These are phyloP conservation scores for Penicillium malachiteum DNA, from an alignment of 495 filamentous ascomycete species.

Conservation along the genomic window DNA sequence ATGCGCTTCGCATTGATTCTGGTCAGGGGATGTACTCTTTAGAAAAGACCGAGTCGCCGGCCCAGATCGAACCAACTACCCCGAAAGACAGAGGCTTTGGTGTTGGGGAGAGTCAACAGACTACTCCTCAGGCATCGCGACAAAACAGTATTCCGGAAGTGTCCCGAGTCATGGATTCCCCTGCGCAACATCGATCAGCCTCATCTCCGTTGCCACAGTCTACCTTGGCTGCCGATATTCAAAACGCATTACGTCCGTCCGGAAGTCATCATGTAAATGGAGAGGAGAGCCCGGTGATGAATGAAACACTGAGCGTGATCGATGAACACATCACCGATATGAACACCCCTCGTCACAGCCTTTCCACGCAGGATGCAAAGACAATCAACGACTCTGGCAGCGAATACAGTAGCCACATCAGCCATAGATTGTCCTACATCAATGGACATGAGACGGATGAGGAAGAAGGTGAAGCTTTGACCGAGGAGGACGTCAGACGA, in stretches of 20 bases:
- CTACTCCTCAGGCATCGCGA: constrained; percentile 49
- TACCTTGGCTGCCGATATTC: constrained; percentile 42
- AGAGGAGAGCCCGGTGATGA: constrained; percentile 81
- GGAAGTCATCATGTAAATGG: constrained; percentile 43
- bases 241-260: constrained; percentile 47
- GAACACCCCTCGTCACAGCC: constrained; percentile 66
- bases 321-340: constrained; percentile 98
- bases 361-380: constrained; percentile 49
- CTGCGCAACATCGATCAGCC: constrained; percentile 38
- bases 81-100: constrained; percentile 20
- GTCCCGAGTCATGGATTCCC: constrained; percentile 21
- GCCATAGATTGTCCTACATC: constrained; percentile 81
- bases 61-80: constrained; percentile 22
- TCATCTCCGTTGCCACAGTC: constrained; percentile 44
- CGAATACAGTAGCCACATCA: constrained; percentile 80
- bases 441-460: constrained; percentile 86
- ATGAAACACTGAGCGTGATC: constrained; percentile 95
- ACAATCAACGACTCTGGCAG: constrained; percentile 79
- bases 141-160: constrained; percentile 41
- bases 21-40: constrained; percentile 7
- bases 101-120: constrained; percentile 37
- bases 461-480: constrained; percentile 55
- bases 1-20: constrained; percentile 8
- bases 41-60: constrained; percentile 24
- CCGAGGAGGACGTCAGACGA: constrained; percentile 60